Conservation (phyloP, 2,329 filamentous ascomycete species). For the Colletotrichum paranaense region DNA sequence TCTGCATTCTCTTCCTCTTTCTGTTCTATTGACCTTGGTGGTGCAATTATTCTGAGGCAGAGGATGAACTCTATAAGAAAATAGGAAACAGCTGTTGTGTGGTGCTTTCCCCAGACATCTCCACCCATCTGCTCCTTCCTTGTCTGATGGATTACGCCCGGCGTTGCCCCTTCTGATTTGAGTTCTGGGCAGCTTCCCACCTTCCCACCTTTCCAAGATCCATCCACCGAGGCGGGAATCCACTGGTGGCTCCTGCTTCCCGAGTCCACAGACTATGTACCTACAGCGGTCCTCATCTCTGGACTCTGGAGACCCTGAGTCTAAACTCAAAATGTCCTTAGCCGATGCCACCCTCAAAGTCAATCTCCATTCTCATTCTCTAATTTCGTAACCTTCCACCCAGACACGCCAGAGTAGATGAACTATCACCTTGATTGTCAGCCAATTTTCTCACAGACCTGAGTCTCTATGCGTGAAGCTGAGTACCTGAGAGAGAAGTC, state of each 20-base stretch:
- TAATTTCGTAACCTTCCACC: neutral
- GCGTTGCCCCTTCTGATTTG: neutral
- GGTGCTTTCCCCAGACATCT: neutral
- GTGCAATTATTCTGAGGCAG: neutral
- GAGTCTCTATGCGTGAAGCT: too few species aligned
- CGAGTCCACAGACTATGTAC: neutral
- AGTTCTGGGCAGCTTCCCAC: neutral
- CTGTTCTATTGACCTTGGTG: neutral
- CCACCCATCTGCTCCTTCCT: neutral
- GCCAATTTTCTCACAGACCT: too few species aligned
- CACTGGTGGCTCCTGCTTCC: neutral
- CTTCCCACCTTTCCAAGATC: neutral
- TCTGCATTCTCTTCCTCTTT: neutral
- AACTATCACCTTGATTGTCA: too few species aligned
- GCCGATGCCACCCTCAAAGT: neutral
- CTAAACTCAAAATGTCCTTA: neutral
- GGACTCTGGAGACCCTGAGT: neutral
- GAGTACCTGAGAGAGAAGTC: too few species aligned
- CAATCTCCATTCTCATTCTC: neutral
- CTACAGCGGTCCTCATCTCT: neutral
- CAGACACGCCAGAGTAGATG: neutral
- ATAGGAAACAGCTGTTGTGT: neutral
- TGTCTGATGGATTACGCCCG: neutral
- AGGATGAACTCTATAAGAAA: neutral
- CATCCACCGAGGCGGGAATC: neutral